Conservation (phyloP, 495 filamentous ascomycete genomes). For the Astrothelium subdiscretum region DNA sequence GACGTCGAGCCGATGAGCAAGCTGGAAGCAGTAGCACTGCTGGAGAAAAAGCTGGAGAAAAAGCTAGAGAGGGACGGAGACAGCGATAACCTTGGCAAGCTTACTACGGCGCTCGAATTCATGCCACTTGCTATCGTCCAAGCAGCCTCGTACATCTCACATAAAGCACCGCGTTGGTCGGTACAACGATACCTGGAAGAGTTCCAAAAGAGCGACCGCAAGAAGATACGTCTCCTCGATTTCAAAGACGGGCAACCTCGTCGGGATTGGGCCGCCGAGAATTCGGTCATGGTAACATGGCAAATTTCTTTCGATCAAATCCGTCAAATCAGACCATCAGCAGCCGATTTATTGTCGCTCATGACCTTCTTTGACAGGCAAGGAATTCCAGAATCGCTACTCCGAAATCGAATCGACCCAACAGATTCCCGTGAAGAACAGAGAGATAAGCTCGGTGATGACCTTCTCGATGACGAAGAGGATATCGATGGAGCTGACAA, state of each 20-base stretch:
- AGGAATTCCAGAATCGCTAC: constrained; percentile 23
- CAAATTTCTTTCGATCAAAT: constrained; percentile 15
- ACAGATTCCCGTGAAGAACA: no score
- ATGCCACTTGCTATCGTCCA: constrained; percentile 12
- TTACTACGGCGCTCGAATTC: constrained; percentile 5
- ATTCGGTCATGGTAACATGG: constrained; percentile 13
- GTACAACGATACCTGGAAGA: constrained; percentile 7
- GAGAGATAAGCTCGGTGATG: constrained; percentile 1
- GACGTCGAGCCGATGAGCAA: no score
- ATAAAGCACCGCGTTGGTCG: no score
- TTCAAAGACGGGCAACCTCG: constrained; percentile 2
- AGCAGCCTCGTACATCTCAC: constrained; percentile 11
- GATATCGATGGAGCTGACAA: no score
- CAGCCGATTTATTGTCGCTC: constrained; percentile 28
- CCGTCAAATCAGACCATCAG: constrained; percentile 10
- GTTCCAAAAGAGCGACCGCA: constrained; percentile 3
- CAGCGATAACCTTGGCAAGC: neutral
- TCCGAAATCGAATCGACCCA: constrained; percentile 12
- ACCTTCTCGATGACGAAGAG: neutral
- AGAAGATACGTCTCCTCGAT: constrained; percentile 4
- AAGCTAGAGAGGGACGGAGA: no score
- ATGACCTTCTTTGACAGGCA: constrained; percentile 23
- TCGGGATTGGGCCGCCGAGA: constrained; percentile 5
- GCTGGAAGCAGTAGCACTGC: no score
- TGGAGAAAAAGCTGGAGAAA: constrained; percentile 1